phyloP scores from a whole-genome alignment of 306 rosid species.

The Trifolium fragiferum region DNA sequence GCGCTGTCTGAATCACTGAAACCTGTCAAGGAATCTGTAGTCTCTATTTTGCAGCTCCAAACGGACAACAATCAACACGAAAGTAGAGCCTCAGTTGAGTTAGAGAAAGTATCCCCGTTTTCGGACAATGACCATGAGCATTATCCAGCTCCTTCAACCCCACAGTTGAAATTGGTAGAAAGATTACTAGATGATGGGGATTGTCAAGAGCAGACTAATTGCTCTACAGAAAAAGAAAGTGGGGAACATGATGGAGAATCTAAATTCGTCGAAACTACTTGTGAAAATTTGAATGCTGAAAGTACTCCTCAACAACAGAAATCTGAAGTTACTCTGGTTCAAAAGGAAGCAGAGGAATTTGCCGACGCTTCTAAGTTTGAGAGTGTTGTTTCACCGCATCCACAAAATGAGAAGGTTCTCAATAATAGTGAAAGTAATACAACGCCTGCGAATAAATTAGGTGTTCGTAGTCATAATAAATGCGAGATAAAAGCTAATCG shows the following conservation, averaged over 20 bases:
- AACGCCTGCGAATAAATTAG: slow-evolving; percentile 50
- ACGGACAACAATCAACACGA: slow-evolving; percentile 49
- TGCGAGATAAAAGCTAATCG: slow-evolving; percentile 53
- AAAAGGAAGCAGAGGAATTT: slow-evolving; percentile 59
- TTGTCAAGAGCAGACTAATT: slow-evolving; percentile 77
- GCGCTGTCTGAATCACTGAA: slow-evolving; percentile 55
- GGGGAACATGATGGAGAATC: slow-evolving; percentile 74
- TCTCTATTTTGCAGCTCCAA: slow-evolving; percentile 61
- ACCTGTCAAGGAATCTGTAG: slow-evolving; percentile 66
- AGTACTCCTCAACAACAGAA: slow-evolving; percentile 46
- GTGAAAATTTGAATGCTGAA: slow-evolving; percentile 51
- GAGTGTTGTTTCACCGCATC: slow-evolving; percentile 41
- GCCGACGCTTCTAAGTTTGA: slow-evolving; percentile 53
- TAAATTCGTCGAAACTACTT: slow-evolving; percentile 79
- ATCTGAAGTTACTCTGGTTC: slow-evolving; percentile 46
- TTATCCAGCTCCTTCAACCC: slow-evolving; percentile 95
- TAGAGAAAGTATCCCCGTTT: slow-evolving; percentile 39
- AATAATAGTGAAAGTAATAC: slow-evolving; percentile 46
- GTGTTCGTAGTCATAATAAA: slow-evolving; percentile 46
- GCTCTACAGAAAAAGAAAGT: slow-evolving; percentile 69
- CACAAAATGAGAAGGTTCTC: slow-evolving; percentile 43
- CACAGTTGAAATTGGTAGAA: slow-evolving; percentile 74
- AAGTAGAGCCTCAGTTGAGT: slow-evolving; percentile 42
- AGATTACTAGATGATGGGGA: slow-evolving; percentile 77
- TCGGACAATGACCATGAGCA: slow-evolving; percentile 59